Evolutionary conservation across 2,329 filamentous ascomycete species (phyloP), one percentile per base, ranked within the genome.

Genomic region (Aspergillus puulaauensis): DNA sequence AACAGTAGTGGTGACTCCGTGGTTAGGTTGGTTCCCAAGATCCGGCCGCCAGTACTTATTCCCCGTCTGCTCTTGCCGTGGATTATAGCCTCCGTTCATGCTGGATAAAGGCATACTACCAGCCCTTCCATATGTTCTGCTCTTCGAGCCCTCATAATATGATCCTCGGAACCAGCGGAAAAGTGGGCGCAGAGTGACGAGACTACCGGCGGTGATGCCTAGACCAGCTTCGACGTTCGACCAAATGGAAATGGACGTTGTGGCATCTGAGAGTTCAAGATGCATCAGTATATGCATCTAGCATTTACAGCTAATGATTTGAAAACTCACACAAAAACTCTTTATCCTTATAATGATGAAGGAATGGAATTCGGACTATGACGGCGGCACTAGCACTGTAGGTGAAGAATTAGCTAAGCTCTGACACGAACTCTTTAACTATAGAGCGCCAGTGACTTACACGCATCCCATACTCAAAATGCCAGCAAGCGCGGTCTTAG

Each of bases 381-480:
- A 74, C 72, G 41, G 70, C 72, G 40, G 71, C 67, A 51, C 72
- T 73, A 8, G 71, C 71, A 62, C 71, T 73, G 49, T 6, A 55
- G 3, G 27, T 37, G 24, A 35, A 46, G 44, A 52, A n/a, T 54
- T 54, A 54, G 52, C 15, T 23, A 47, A 43, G 62, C 11, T 61
- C 33, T 21, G 12, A 19, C n/a, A 40, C 41, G 27, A 7, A 52
- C 11, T 17, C 39, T 43, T 27, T 21, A n/a, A n/a, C n/a, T n/a
- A 21, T 14, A 15, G 66, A 17, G 68, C 12, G 41, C 21, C 15
- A 35, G 33, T 74, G 66, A 66, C 70, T 58, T 68, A 73, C 54
- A 80, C 76, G 63, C 84, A 84, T 27, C 83, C 86, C 73, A 87
- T 79, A 6, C 77, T 77, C 50, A 88, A 71, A 45, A 87, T 77